phyloP scores from a whole-genome alignment of 768 basidiomycete species.

The Leucogyrophana mollusca region DNA sequence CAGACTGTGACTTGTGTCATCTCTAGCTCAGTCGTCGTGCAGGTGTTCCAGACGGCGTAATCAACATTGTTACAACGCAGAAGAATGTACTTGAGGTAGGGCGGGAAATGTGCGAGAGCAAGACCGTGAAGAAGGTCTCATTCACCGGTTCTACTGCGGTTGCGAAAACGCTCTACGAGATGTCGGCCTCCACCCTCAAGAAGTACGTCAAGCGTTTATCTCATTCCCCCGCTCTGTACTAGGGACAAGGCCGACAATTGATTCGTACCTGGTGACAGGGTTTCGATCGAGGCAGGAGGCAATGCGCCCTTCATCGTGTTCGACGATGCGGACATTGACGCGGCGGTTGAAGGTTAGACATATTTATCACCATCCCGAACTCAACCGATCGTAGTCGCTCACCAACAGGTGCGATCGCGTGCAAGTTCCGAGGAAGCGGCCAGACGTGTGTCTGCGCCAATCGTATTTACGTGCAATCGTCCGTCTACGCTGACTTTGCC shows the following conservation, averaged over 20 bases:
- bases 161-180: constrained; percentile 70
- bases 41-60: constrained; percentile 92
- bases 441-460: constrained; percentile 91
- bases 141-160: constrained; percentile 90
- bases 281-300: constrained; percentile 88
- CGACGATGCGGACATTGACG: constrained; percentile 91
- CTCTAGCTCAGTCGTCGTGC: constrained; percentile 76
- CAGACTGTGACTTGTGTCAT: not conserved
- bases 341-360: constrained; percentile 79
- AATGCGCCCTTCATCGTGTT: constrained; percentile 98
- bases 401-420: constrained; percentile 58
- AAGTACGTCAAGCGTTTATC: constrained; percentile 51
- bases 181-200: constrained; percentile 78
- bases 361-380: not conserved
- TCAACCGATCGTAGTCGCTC: not conserved
- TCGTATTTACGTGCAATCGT: constrained; percentile 89
- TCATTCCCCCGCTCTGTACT: too few relatives aligned
- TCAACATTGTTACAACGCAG: constrained; percentile 90
- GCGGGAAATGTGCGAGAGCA: constrained; percentile 91
- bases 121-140: constrained; percentile 80
- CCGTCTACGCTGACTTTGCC: constrained; percentile 90
- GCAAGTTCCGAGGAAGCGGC: constrained; percentile 79
- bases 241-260: too few relatives aligned
- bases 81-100: constrained; percentile 86
- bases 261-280: constrained; percentile 26